Evolutionary conservation across 2,329 filamentous ascomycete species (phyloP).

Genomic region (Fusarium redolens): DNA sequence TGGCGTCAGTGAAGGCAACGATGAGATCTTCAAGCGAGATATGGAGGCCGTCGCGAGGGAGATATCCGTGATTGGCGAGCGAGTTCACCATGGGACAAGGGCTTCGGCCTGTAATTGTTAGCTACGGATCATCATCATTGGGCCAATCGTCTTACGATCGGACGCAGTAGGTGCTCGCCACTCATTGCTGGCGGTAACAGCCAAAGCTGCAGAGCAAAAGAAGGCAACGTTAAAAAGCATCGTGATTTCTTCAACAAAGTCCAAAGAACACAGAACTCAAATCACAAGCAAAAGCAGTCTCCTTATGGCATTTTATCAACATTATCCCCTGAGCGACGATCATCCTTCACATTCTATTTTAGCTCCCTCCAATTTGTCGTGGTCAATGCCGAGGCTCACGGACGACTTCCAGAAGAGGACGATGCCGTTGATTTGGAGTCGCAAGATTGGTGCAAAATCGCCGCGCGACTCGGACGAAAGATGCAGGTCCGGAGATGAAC

Average conservation of each 20-base stretch:
- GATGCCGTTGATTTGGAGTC: neutral
- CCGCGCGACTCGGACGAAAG: neutral
- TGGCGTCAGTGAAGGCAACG: slow-evolving; percentile 36
- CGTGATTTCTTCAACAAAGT: neutral
- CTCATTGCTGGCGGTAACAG: slow-evolving; percentile 30
- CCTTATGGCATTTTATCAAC: neutral
- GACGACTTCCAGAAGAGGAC: slow-evolving; percentile 13
- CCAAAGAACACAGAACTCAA: neutral
- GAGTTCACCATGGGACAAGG: slow-evolving; percentile 41
- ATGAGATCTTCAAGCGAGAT: slow-evolving; percentile 31
- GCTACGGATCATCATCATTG: accelerated
- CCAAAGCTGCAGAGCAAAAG: slow-evolving; percentile 21
- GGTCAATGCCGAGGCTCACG: slow-evolving; percentile 31
- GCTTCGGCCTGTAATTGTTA: slow-evolving; percentile 29
- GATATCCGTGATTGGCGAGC: slow-evolving; percentile 41
- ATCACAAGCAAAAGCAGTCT: neutral
- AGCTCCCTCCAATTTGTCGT: neutral
- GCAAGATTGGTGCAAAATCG: slow-evolving; percentile 19
- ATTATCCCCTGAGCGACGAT: neutral
- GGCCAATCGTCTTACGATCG: slow-evolving; percentile 23
- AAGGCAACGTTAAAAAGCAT: slow-evolving; percentile 36
- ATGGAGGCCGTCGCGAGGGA: slow-evolving; percentile 34
- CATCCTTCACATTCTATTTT: neutral
- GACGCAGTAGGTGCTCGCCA: slow-evolving; percentile 23
- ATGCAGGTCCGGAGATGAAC: neutral